Evolutionary conservation across 306 rosid genomes (phyloP).

Genomic region (Cicer yamashitae): DNA sequence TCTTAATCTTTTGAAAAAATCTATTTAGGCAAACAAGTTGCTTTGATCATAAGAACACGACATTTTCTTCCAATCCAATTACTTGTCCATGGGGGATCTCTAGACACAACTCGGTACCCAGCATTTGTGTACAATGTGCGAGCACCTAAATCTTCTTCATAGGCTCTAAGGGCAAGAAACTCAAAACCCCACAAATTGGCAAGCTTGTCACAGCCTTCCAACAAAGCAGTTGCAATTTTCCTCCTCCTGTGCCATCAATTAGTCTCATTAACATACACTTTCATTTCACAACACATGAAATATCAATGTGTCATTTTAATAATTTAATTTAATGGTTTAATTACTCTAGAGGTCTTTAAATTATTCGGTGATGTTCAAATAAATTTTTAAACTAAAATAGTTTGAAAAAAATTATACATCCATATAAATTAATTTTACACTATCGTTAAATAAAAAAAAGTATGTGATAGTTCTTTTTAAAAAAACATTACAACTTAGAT

Average conservation of each 20-base stretch:
- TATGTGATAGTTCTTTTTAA: too few relatives aligned
- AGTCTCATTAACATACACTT: slow-evolving; percentile 6
- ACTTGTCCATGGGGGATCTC: slow-evolving; percentile 79
- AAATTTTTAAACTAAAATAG: too few relatives aligned
- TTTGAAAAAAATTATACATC: too few relatives aligned
- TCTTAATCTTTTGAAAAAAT: background rate
- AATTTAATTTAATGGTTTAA: background rate
- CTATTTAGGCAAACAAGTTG: slow-evolving; percentile 32
- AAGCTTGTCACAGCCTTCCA: slow-evolving; percentile 71
- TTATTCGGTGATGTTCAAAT: background rate
- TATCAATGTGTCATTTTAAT: background rate
- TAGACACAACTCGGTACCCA: slow-evolving; percentile 69
- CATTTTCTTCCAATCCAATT: slow-evolving; percentile 90
- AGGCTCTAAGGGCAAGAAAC: slow-evolving; percentile 77
- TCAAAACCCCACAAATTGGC: slow-evolving; percentile 70
- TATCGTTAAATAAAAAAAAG: too few relatives aligned
- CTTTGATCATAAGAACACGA: slow-evolving; percentile 78
- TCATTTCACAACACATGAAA: background rate
- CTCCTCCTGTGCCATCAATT: slow-evolving; percentile 65
- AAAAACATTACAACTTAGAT: too few relatives aligned
- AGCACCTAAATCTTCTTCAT: slow-evolving; percentile 87
- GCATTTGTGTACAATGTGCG: slow-evolving; percentile 73
- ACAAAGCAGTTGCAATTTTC: slow-evolving; percentile 69
- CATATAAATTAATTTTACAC: too few relatives aligned
- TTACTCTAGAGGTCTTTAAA: background rate